A percentile compares a stretch with the other conserved stretches of the same genome.
These are phyloP conservation scores for Leersia perrieri DNA, from an alignment of 176 grass and related monocot genomes.

Conservation along the genomic window DNA sequence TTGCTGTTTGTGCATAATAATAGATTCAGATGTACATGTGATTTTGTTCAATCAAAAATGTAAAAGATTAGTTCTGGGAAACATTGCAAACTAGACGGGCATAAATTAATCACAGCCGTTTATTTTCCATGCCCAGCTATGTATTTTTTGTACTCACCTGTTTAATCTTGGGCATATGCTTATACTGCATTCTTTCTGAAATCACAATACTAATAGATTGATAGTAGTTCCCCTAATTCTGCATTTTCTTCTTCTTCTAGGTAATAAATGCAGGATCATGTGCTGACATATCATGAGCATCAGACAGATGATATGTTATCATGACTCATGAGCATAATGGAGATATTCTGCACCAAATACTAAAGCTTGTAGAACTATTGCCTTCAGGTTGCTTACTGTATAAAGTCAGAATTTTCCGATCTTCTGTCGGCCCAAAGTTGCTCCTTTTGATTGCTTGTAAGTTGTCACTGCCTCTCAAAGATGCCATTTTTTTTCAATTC, in stretches of 20 bases:
- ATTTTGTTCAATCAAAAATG: no score
- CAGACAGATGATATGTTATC: no score
- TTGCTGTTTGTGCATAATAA: constrained; percentile 20
- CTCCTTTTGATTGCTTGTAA: not conserved
- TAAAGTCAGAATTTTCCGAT: not conserved
- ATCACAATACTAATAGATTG: not conserved
- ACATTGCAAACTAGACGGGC: no score
- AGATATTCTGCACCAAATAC: not conserved
- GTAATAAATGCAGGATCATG: not conserved
- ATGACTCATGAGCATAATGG: not conserved
- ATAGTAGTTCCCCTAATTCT: not conserved
- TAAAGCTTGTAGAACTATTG: not conserved
- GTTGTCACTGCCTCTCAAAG: not conserved
- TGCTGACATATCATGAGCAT: not conserved
- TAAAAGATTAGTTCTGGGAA: no score
- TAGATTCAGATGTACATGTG: no score
- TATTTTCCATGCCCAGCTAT: no score
- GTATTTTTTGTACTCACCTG: not conserved
- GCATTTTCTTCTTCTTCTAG: not conserved
- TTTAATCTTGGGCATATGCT: no score
- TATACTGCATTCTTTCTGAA: not conserved
- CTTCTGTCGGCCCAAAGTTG: not conserved
- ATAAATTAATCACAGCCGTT: no score
- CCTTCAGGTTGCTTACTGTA: not conserved
- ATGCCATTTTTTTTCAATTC: not conserved